A percentile compares a stretch with the other conserved stretches of the same genome.
Evolutionary conservation across 2,329 filamentous ascomycete species (phyloP).

Genomic region (Calonectria hongkongensis): DNA sequence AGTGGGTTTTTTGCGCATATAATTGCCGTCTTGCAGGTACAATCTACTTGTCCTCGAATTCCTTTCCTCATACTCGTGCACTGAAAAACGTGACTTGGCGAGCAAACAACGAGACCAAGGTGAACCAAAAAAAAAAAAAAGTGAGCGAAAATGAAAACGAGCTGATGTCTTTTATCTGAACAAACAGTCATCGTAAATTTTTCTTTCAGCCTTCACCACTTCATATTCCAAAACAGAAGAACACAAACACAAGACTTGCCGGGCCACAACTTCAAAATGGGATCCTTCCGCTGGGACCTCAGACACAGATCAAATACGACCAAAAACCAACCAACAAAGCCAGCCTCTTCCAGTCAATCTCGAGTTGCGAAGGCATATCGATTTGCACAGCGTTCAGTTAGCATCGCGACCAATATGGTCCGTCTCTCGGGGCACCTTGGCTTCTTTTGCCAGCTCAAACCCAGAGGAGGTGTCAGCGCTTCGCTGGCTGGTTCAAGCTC

Average conservation of each 20-base stretch:
- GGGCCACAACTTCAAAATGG: background rate
- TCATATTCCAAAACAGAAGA: background rate
- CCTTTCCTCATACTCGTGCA: background rate
- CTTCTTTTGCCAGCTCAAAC: constrained; percentile 2
- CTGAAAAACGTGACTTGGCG: constrained; percentile 1
- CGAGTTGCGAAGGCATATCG: constrained; percentile 4
- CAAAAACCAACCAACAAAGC: background rate
- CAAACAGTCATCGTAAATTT: background rate
- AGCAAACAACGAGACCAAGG: background rate
- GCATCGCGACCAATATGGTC: background rate
- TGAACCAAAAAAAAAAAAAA: background rate
- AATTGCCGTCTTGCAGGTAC: background rate
- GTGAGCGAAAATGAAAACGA: background rate
- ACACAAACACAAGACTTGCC: background rate
- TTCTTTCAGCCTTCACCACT: background rate
- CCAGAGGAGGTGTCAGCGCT: background rate
- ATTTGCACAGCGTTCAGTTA: background rate
- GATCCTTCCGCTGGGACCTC: background rate
- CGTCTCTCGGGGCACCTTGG: background rate
- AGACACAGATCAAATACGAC: background rate
- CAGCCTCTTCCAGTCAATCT: background rate
- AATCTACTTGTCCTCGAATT: background rate
- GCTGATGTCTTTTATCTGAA: background rate
- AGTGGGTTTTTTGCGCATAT: background rate
- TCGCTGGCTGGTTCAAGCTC: background rate